These are phyloP conservation scores for Dendrobium chrysotoxum DNA, from an alignment of 106 monocot species.

Conservation along the genomic window DNA sequence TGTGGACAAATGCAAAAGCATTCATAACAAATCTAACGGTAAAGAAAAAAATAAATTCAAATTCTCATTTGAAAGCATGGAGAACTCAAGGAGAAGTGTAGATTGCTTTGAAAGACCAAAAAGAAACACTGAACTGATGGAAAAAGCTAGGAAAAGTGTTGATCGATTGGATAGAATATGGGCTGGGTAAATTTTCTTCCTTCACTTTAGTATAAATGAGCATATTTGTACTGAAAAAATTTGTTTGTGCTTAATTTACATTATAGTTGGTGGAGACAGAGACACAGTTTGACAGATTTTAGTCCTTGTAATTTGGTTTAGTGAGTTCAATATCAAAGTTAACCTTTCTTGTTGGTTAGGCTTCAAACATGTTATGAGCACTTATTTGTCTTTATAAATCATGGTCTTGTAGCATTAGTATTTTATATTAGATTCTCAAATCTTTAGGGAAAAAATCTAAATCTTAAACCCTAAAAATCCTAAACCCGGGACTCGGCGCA, in stretches of 20 bases:
- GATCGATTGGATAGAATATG: slow-evolving; percentile 60
- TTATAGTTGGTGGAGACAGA: neutral
- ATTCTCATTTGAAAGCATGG: slow-evolving; percentile 36
- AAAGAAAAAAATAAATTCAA: slow-evolving; percentile 37
- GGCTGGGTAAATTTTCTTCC: slow-evolving; percentile 21
- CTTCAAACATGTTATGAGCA: neutral
- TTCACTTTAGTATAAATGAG: slow-evolving; percentile 11
- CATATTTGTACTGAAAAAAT: slow-evolving; percentile 10
- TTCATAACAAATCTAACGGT: slow-evolving; percentile 1
- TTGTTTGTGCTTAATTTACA: neutral
- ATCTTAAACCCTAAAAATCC: no score
- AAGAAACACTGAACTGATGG: slow-evolving; percentile 29
- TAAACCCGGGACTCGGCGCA: no score
- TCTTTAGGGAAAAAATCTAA: no score
- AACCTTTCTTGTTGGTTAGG: neutral
- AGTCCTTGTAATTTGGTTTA: neutral
- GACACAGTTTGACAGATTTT: slow-evolving; percentile 1
- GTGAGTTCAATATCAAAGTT: slow-evolving; percentile 1
- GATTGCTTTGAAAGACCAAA: slow-evolving; percentile 34
- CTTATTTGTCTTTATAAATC: neutral
- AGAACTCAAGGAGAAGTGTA: slow-evolving; percentile 46
- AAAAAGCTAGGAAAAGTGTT: slow-evolving; percentile 53
- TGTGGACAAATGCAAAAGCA: slow-evolving; percentile 5
- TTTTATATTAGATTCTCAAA: no score
- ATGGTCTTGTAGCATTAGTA: no score